Conservation (phyloP, 345 rosid species). For the Geranium brycei region DNA sequence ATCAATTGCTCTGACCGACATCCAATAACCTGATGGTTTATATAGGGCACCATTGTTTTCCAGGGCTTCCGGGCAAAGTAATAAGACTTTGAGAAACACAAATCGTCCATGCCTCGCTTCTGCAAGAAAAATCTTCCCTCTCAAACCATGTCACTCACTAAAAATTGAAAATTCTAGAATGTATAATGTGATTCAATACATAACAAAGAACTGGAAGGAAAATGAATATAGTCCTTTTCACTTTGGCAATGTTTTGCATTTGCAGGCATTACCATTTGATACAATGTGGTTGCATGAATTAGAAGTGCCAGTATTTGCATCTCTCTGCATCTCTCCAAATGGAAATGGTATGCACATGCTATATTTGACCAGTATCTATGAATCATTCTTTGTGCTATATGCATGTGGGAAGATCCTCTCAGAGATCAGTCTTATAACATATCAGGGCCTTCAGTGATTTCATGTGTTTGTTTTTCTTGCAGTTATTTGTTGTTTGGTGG, state of each 20-base stretch:
- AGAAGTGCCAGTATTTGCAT: slow-evolving; percentile 73
- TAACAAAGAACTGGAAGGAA: not conserved
- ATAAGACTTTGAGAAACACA: no score
- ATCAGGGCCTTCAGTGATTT: not conserved
- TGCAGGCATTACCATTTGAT: slow-evolving; percentile 60
- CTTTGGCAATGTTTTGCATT: slow-evolving; percentile 3
- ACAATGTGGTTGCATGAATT: slow-evolving; percentile 60
- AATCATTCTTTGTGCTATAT: not conserved
- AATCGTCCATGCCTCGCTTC: no score
- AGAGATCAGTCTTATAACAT: not conserved
- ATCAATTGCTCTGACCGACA: no score
- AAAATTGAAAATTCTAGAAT: no score
- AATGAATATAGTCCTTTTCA: not conserved
- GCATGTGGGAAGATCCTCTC: not conserved
- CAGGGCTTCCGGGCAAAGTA: no score
- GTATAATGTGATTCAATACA: not conserved
- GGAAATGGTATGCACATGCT: slow-evolving; percentile 29
- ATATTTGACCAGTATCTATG: not conserved
- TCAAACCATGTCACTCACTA: no score
- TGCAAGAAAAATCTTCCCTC: no score
- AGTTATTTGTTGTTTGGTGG: slow-evolving; percentile 92
- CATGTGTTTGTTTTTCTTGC: slow-evolving; percentile 13
- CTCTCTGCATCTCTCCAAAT: slow-evolving; percentile 40
- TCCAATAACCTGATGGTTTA: no score
- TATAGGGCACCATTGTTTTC: no score